Base-by-base conservation (phyloP, 176 grass and related monocot genomes). In the Otatea glauca region DNA sequence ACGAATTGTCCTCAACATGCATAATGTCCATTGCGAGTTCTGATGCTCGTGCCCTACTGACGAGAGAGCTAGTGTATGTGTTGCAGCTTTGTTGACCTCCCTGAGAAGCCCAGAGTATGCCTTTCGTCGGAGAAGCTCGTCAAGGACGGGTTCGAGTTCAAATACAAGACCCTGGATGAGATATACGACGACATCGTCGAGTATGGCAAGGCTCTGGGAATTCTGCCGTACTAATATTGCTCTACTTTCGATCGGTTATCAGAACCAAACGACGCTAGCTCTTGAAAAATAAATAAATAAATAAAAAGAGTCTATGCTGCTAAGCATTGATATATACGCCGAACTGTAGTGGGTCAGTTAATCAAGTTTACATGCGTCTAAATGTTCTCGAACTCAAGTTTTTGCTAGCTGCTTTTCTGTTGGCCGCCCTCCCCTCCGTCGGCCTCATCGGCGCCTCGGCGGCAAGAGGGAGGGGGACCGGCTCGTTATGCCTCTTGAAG, bases 131-230 rank as follows among this genome's bases (percentile, higher is more conserved):
- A 85, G 68, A 94, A 92, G 73, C 68, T 92, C 37, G 4, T 68
- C 15, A 72, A 70, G 76, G 89, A 73, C 17, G 92, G 89, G 4
- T 94, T 94, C 48, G 54, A 92, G 89, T 94, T 83, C 51, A 86
- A 80, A 18, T 77, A 88, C 81, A 80, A 83, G 41, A 53, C 47
- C 1, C 72, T 94, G 41, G 81, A 91, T 41, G 87, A 88, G 17
- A 81, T 88, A 8, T 88, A 86, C 34, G 77, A 79, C 1, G 77
- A 83, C 29, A 6, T 77, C 4, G 25, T 94, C 29, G 41, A 66
- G 24, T 92, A 82, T 48, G 92, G 79, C 42, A 84, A 75, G 72
- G 56, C 16, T 2, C 66, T 53, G 66, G 86, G 83, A 14, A 70
- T 91, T 63, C 49, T 90, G 0, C 29, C 44, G 3, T 9, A 38